These are phyloP conservation scores for Fusarium devonianum DNA, from an alignment of 2,329 filamentous ascomycete species.

Conservation along the genomic window DNA sequence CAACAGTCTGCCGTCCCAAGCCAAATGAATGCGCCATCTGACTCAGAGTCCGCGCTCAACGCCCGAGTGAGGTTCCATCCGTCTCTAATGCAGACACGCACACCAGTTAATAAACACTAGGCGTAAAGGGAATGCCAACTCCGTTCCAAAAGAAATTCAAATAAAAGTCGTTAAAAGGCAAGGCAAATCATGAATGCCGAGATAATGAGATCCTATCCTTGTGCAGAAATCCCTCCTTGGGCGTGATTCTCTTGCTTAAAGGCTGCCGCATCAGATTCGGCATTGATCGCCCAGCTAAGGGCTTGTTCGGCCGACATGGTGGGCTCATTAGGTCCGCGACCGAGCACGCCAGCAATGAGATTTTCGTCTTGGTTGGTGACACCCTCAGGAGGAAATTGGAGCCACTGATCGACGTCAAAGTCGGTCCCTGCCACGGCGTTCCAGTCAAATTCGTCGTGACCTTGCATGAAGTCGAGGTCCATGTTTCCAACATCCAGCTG, in stretches of 20 bases:
- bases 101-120: conserved; percentile 28
- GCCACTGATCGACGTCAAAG: conserved; percentile 66
- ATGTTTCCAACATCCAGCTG: conserved; percentile 47
- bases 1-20: conserved; percentile 17
- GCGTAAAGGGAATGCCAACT: no score
- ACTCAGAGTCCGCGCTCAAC: conserved; percentile 34
- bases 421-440: conserved; percentile 60
- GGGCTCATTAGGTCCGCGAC: conserved; percentile 34
- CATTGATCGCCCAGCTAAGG: conserved; percentile 42
- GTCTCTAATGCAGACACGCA: conserved; percentile 34
- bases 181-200: no score
- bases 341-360: conserved; percentile 47
- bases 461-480: conserved; percentile 57
- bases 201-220: conserved; percentile 19
- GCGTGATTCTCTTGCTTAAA: conserved; percentile 19
- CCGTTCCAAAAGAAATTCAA: conserved; percentile 1
- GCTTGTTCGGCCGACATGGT: conserved; percentile 42
- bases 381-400: conserved; percentile 63
- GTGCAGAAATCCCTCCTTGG: conserved; percentile 29
- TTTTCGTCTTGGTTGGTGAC: conserved; percentile 50
- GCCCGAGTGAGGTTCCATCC: conserved; percentile 21
- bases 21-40: conserved; percentile 30
- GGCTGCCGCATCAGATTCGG: conserved; percentile 34
- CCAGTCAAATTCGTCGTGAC: conserved; percentile 62
- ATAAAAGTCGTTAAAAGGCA: background rate